Evolutionary conservation across 176 grass and related monocot genomes (phyloP).

Genomic region (Carex scoparia): DNA sequence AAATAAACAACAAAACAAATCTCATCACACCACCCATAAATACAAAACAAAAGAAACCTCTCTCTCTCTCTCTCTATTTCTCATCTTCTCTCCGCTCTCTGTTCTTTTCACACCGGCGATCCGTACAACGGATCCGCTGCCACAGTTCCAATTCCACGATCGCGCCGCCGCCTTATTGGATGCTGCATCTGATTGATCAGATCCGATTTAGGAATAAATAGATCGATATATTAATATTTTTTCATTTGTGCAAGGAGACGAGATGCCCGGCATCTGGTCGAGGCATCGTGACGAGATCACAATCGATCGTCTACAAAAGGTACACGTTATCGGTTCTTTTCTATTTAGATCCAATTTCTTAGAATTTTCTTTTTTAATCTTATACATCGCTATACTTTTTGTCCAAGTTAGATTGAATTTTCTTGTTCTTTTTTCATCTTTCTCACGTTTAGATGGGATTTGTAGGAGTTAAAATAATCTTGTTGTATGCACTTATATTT

Average conservation of each 20-base stretch:
- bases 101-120: conserved; percentile 3
- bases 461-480: conserved; percentile 3
- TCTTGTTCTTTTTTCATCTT: not conserved
- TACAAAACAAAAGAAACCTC: not conserved
- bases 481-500: not conserved
- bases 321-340: conserved; percentile 22
- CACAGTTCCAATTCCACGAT: not conserved
- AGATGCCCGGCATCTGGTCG: conserved; percentile 86
- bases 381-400: conserved; percentile 2
- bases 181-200: not conserved
- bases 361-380: not conserved
- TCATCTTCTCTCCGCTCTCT: not conserved
- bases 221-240: conserved; percentile 19
- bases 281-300: conserved; percentile 80
- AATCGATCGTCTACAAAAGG: conserved; percentile 95
- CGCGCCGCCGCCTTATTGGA: not conserved
- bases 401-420: not conserved
- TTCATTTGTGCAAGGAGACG: not conserved
- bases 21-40: conserved; percentile 27
- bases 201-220: not conserved
- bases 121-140: not conserved
- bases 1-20: conserved; percentile 21
- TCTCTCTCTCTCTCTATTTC: not conserved
- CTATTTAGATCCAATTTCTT: not conserved
- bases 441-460: not conserved